phyloP scores from a whole-genome alignment of 768 basidiomycete genomes.

The Phanerodontia chrysosporium region DNA sequence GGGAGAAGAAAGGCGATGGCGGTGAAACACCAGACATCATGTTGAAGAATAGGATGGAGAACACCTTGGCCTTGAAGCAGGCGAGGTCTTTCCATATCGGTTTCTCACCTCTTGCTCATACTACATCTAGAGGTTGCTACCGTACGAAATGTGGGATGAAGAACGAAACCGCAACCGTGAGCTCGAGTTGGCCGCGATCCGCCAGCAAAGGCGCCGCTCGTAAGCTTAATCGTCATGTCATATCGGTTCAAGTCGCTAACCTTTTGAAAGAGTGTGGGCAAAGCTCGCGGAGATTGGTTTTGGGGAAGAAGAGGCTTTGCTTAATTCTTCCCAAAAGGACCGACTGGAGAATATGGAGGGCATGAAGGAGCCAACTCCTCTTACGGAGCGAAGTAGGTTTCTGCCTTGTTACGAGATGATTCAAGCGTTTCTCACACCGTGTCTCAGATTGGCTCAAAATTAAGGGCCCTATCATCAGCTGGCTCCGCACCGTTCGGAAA shows the following conservation, averaged over 20 bases:
- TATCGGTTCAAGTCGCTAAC: background rate
- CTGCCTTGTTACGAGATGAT: background rate
- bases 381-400: conserved; percentile 1
- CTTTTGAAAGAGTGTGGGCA: background rate
- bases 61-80: background rate
- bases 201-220: background rate
- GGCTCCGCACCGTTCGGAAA: background rate
- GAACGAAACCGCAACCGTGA: background rate
- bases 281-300: background rate
- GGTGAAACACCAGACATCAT: background rate
- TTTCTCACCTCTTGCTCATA: background rate
- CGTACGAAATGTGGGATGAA: background rate
- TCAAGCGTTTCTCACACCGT: background rate
- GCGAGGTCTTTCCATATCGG: background rate
- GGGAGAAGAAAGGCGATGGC: background rate
- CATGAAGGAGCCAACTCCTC: conserved; percentile 2
- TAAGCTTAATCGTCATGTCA: background rate
- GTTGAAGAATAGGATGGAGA: background rate
- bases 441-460: background rate
- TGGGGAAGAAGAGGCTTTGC: background rate
- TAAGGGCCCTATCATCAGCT: background rate
- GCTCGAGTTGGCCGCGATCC: background rate
- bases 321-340: background rate
- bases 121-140: background rate
- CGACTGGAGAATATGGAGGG: background rate